These are phyloP conservation scores for Annona squamosa DNA, from an alignment of 164 flowering plant species.

Conservation along the genomic window DNA sequence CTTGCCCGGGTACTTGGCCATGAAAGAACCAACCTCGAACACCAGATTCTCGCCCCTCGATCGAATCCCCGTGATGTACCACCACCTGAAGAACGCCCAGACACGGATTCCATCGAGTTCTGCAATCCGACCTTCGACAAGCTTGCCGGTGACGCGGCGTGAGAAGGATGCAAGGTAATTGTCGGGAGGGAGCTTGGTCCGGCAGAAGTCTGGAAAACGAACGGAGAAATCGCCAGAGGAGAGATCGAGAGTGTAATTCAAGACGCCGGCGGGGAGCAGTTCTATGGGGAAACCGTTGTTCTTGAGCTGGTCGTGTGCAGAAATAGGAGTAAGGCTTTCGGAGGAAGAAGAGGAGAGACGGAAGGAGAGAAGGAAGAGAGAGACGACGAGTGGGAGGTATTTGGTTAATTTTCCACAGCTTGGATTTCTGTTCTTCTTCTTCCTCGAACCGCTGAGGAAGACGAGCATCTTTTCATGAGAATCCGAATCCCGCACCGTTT, in stretches of 20 bases:
- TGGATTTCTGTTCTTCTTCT: too few species aligned
- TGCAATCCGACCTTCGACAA: conserved; percentile 54
- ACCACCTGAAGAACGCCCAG: conserved; percentile 84
- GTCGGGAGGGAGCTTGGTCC: conserved; percentile 78
- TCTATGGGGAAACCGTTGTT: conserved; percentile 73
- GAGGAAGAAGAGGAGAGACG: conserved; percentile 10
- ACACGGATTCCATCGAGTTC: conserved; percentile 77
- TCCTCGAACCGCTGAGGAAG: too few species aligned
- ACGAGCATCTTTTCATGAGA: too few species aligned
- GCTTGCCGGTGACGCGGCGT: conserved; percentile 52
- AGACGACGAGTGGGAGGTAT: background rate
- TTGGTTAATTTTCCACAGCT: conserved; percentile 13
- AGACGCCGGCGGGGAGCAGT: conserved; percentile 59
- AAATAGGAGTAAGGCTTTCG: conserved; percentile 9
- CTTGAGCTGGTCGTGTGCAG: conserved; percentile 58
- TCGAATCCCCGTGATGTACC: conserved; percentile 82
- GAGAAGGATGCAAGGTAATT: conserved; percentile 75
- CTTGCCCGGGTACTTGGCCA: conserved; percentile 74
- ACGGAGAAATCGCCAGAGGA: conserved; percentile 75
- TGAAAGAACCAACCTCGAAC: conserved; percentile 78
- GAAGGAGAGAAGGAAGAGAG: conserved; percentile 11
- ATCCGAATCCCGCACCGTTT: too few species aligned
- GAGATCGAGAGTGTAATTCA: conserved; percentile 43
- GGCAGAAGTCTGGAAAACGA: conserved; percentile 42
- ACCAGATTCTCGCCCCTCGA: conserved; percentile 72